phyloP scores from a whole-genome alignment of 2,329 filamentous ascomycete species.

The Xylariales sp. region DNA sequence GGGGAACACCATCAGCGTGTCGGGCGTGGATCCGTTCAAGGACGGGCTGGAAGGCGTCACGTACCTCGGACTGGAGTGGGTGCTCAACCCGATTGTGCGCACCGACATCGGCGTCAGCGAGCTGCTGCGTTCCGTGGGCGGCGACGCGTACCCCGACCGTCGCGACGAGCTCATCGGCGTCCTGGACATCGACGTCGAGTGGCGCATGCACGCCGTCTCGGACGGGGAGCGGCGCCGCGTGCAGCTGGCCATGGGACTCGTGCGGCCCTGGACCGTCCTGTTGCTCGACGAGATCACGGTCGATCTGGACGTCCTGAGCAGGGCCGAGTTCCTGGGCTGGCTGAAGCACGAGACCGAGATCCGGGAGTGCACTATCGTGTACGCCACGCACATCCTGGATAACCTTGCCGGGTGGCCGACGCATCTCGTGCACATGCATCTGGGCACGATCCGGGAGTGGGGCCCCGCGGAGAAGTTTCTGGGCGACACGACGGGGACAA shows the following conservation, averaged over 20 bases:
- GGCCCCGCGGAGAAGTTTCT: slow-evolving; percentile 69
- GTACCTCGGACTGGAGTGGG: slow-evolving; percentile 97
- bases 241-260: slow-evolving; percentile 90
- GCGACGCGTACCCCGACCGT: slow-evolving; percentile 73
- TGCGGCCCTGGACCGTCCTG: slow-evolving; percentile 87
- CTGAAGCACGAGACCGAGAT: slow-evolving; percentile 80
- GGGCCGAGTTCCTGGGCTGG: slow-evolving; percentile 81
- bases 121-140: slow-evolving; percentile 79
- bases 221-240: slow-evolving; percentile 90
- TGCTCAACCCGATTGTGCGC: slow-evolving; percentile 91
- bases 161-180: slow-evolving; percentile 83
- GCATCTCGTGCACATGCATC: slow-evolving; percentile 91
- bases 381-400: slow-evolving; percentile 95
- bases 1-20: slow-evolving; percentile 66
- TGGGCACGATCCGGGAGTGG: slow-evolving; percentile 85
- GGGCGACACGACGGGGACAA: slow-evolving; percentile 35
- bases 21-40: slow-evolving; percentile 87
- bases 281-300: slow-evolving; percentile 96
- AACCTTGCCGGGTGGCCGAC: slow-evolving; percentile 94
- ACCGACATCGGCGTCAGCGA: slow-evolving; percentile 90
- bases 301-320: slow-evolving; percentile 82
- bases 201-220: slow-evolving; percentile 94
- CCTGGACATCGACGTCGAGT: slow-evolving; percentile 84
- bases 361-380: slow-evolving; percentile 85
- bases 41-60: slow-evolving; percentile 88